Percentiles rank a stretch among this genome's conserved stretches.
These are phyloP conservation scores for Fraxinus sp. DNA, from an alignment of 305 asterid genomes.

Conservation along the genomic window DNA sequence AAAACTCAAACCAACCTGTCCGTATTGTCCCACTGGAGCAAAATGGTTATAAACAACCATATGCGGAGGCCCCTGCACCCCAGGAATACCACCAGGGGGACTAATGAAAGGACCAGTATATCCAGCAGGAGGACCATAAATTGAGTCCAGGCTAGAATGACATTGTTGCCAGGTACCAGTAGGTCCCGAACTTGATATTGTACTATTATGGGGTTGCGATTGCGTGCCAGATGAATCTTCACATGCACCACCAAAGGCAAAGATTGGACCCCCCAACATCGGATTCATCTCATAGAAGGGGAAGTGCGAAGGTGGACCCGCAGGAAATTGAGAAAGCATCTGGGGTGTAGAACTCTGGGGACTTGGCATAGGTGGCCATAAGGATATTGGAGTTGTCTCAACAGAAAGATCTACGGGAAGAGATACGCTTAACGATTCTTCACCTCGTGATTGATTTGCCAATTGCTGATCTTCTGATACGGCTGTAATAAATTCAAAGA, in stretches of 20 bases:
- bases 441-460: conserved; percentile 60
- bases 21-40: conserved; percentile 96
- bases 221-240: conserved; percentile 70
- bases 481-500: conserved; percentile 33
- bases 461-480: conserved; percentile 55
- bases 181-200: conserved; percentile 61
- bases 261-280: conserved; percentile 81
- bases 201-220: conserved; percentile 63
- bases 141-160: conserved; percentile 85
- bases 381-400: conserved; percentile 84
- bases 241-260: conserved; percentile 63
- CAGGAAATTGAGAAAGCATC: conserved; percentile 81
- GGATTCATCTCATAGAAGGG: conserved; percentile 96
- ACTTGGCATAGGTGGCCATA: conserved; percentile 88
- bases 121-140: conserved; percentile 82
- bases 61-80: conserved; percentile 92
- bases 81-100: conserved; percentile 83
- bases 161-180: conserved; percentile 81
- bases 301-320: conserved; percentile 80
- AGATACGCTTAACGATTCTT: conserved; percentile 75
- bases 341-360: conserved; percentile 76
- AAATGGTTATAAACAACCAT: conserved; percentile 98
- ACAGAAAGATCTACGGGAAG: conserved; percentile 98
- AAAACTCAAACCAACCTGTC: conserved; percentile 96
- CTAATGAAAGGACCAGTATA: conserved; percentile 75